Conservation (phyloP, 2,329 filamentous ascomycete genomes). For the Aspergillus sp. region DNA sequence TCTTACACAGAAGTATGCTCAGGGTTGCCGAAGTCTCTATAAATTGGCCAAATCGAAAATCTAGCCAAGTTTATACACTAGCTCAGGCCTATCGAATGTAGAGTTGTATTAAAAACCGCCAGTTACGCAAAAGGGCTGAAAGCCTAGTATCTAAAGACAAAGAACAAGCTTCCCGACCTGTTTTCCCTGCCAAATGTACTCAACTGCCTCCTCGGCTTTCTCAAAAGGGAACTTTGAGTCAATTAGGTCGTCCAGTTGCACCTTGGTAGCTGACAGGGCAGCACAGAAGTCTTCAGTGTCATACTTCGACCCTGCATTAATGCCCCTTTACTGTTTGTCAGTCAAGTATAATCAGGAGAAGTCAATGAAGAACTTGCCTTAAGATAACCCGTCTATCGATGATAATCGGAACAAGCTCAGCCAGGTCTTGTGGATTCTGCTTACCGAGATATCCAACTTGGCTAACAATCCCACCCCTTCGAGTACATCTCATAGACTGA, state of each 20-base stretch:
- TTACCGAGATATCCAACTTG: conserved; percentile 39
- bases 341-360: background rate
- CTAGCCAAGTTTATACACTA: too few relatives aligned
- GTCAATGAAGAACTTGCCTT: conserved; percentile 12
- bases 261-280: conserved; percentile 24
- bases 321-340: conserved; percentile 22
- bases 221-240: conserved; percentile 36
- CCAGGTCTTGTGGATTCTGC: conserved; percentile 21
- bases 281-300: conserved; percentile 37
- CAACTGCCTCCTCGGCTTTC: conserved; percentile 30
- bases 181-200: conserved; percentile 33
- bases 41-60: too few relatives aligned
- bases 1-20: too few relatives aligned
- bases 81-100: too few relatives aligned
- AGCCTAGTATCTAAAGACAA: background rate
- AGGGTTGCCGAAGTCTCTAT: too few relatives aligned
- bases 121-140: too few relatives aligned
- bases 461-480: conserved; percentile 38
- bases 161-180: conserved; percentile 39
- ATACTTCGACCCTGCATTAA: conserved; percentile 36
- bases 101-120: too few relatives aligned
- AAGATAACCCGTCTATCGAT: conserved; percentile 34
- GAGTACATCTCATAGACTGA: conserved; percentile 34
- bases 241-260: conserved; percentile 29
- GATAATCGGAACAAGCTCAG: conserved; percentile 29